Conservation (phyloP, 2,329 filamentous ascomycete species). For the Hypoxylon sp. region DNA sequence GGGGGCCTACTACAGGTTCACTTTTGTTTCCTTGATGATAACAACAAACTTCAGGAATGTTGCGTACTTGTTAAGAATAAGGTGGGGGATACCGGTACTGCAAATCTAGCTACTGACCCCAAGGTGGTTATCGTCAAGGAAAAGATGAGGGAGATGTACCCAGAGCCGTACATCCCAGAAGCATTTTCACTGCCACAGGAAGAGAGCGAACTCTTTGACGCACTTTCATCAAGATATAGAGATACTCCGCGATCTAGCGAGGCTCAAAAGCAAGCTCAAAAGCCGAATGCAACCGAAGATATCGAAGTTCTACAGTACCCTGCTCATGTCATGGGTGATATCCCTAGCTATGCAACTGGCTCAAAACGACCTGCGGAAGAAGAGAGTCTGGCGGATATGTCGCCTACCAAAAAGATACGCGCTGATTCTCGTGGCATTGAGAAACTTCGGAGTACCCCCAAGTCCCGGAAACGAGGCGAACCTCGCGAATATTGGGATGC, state of each 20-base stretch:
- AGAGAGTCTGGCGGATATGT: conserved; percentile 41
- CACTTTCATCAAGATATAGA: conserved; percentile 49
- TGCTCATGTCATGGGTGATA: conserved; percentile 52
- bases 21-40: conserved; percentile 51
- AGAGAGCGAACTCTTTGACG: conserved; percentile 55
- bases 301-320: conserved; percentile 51
- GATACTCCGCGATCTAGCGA: conserved; percentile 24
- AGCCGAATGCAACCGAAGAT: conserved; percentile 50
- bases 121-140: conserved; percentile 62
- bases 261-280: conserved; percentile 35
- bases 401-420: conserved; percentile 42
- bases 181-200: conserved; percentile 57
- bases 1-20: conserved; percentile 47
- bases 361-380: conserved; percentile 46
- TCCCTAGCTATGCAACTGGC: conserved; percentile 32
- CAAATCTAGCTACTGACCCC: conserved; percentile 59
- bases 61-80: conserved; percentile 47
- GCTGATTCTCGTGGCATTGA: conserved; percentile 40
- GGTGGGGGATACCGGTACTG: conserved; percentile 8
- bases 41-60: conserved; percentile 49
- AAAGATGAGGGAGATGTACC: conserved; percentile 64
- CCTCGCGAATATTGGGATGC: conserved; percentile 49
- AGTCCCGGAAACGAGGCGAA: conserved; percentile 34
- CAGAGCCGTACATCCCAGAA: conserved; percentile 60
- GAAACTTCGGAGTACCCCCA: conserved; percentile 46